A percentile compares a stretch with the other conserved stretches of the same genome.
phyloP scores from a whole-genome alignment of 352 stramenopile genomes.

The Globisporangium radiosum region DNA sequence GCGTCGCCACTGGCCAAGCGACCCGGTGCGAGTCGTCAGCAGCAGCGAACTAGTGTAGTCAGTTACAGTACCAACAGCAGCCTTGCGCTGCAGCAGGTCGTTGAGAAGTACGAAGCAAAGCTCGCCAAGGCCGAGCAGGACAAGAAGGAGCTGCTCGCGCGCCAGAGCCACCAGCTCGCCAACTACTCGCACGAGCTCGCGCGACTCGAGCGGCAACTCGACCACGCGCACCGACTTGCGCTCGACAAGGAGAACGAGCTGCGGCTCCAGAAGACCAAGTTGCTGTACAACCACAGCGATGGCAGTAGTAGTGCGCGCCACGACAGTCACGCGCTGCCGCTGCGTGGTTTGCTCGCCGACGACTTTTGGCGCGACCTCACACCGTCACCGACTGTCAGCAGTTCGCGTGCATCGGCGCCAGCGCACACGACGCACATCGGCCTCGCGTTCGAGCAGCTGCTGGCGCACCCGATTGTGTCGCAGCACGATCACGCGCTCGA shows the following conservation, averaged over 20 bases:
- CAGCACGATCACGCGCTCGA: constrained; percentile 49
- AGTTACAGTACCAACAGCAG: constrained; percentile 2
- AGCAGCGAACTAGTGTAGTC: not conserved
- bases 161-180: constrained; percentile 55
- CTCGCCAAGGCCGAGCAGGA: constrained; percentile 45
- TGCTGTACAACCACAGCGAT: constrained; percentile 30
- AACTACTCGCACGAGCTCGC: constrained; percentile 66
- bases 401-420: not conserved
- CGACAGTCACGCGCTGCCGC: not conserved
- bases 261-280: constrained; percentile 41
- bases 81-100: constrained; percentile 10
- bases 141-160: constrained; percentile 31
- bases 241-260: constrained; percentile 61
- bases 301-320: not conserved
- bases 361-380: constrained; percentile 49
- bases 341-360: constrained; percentile 27
- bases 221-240: constrained; percentile 32
- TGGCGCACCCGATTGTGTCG: constrained; percentile 40
- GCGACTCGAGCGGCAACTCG: constrained; percentile 58
- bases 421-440: constrained; percentile 48
- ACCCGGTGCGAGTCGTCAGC: not conserved
- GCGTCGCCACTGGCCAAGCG: not conserved
- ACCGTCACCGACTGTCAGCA: constrained; percentile 16
- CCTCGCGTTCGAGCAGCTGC: constrained; percentile 48
- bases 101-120: constrained; percentile 22